Percentiles rank a stretch among this genome's conserved stretches.
phyloP scores from a whole-genome alignment of 345 rosid species.

The Salix exigua region DNA sequence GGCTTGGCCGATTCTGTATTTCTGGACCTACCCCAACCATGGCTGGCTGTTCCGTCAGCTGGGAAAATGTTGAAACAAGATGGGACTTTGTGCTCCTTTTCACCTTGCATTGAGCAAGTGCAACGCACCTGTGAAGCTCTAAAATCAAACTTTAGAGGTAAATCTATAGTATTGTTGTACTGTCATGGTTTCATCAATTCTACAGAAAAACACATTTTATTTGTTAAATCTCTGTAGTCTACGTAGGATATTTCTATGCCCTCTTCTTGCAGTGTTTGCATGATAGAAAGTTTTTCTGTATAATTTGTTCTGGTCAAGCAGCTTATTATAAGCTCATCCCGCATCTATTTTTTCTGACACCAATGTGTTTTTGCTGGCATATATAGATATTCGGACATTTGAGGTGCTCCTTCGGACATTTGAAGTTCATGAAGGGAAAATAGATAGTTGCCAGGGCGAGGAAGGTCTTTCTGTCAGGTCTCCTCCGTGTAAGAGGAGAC shows the following conservation, averaged over 20 bases:
- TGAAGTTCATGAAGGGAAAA: slow-evolving; percentile 71
- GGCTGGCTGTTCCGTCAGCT: slow-evolving; percentile 76
- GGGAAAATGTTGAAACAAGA: slow-evolving; percentile 80
- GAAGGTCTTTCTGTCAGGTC: slow-evolving; percentile 31
- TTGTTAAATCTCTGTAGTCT: too few species aligned
- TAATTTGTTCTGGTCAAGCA: too few species aligned
- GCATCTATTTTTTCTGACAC: background rate
- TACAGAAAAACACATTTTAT: too few species aligned
- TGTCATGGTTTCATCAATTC: background rate
- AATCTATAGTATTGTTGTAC: background rate
- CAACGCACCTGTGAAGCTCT: slow-evolving; percentile 84
- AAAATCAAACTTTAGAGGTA: slow-evolving; percentile 66
- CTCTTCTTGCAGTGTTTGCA: too few species aligned
- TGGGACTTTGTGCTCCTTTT: slow-evolving; percentile 79
- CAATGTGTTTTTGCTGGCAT: slow-evolving; percentile 16
- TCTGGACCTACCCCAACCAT: slow-evolving; percentile 85
- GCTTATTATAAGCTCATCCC: too few species aligned
- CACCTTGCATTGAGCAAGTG: slow-evolving; percentile 97
- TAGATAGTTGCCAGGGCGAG: slow-evolving; percentile 27
- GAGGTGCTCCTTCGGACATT: slow-evolving; percentile 81
- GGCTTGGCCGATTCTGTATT: slow-evolving; percentile 70
- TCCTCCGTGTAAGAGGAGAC: slow-evolving; percentile 76
- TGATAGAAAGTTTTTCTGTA: too few species aligned
- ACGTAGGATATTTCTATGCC: too few species aligned
- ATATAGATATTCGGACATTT: slow-evolving; percentile 71